Percentiles rank a stretch among this genome's conserved stretches.
These are phyloP conservation scores for Astrocystis sublimbata DNA, from an alignment of 495 filamentous ascomycete species.

Conservation along the genomic window DNA sequence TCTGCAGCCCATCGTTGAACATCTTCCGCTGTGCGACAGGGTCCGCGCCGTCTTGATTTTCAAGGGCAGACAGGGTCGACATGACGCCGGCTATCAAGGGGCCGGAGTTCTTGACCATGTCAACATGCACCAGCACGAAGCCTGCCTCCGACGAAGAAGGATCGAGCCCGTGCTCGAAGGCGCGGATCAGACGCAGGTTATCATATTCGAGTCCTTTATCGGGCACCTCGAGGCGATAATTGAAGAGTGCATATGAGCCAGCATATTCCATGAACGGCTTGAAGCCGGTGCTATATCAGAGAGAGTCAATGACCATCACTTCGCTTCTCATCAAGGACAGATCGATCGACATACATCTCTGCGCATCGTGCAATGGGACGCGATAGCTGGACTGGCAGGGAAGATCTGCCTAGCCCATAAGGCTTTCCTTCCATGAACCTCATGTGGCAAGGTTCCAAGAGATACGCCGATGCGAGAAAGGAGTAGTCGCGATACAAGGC, in stretches of 20 bases:
- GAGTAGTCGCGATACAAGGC: constrained; percentile 88
- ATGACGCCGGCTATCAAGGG: constrained; percentile 68
- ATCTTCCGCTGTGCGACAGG: constrained; percentile 39
- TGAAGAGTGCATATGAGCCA: constrained; percentile 87
- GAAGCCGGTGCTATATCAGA: constrained; percentile 56
- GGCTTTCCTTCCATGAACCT: constrained; percentile 63
- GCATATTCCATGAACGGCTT: constrained; percentile 96
- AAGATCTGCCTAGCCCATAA: constrained; percentile 74
- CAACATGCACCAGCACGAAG: constrained; percentile 80
- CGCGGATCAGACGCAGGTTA: constrained; percentile 83
- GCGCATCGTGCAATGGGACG: constrained; percentile 76
- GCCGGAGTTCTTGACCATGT: constrained; percentile 77
- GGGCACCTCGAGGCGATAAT: constrained; percentile 73
- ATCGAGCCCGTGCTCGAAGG: constrained; percentile 84
- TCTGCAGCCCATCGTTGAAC: constrained; percentile 65
- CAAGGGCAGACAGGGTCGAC: constrained; percentile 62
- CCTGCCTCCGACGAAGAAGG: constrained; percentile 86
- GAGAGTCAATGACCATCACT: not conserved
- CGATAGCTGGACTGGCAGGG: constrained; percentile 68
- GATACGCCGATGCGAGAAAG: constrained; percentile 82
- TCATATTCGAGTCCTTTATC: constrained; percentile 65
- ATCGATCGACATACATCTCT: constrained; percentile 61
- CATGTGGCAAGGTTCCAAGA: constrained; percentile 92
- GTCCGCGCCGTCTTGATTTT: constrained; percentile 26
- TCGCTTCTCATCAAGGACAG: not conserved